Percentiles rank a stretch among this genome's conserved stretches.
Conservation (phyloP, 805 yeast genomes). For the Cyberlindnera japonica region DNA sequence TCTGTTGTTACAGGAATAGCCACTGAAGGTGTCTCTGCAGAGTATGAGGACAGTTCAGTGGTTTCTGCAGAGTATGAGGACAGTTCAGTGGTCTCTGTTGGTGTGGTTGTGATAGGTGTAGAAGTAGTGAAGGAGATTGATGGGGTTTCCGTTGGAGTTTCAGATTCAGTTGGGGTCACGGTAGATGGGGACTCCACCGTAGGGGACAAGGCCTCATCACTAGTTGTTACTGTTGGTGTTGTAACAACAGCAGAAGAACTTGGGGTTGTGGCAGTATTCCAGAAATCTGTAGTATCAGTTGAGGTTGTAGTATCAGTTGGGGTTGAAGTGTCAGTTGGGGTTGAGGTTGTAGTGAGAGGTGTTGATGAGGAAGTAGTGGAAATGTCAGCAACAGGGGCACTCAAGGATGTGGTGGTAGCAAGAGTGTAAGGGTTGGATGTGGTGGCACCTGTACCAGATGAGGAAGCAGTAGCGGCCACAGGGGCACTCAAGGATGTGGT, state of each 20-base stretch:
- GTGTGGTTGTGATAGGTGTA: no score
- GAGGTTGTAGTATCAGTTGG: neutral
- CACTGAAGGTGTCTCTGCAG: no score
- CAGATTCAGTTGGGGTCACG: neutral
- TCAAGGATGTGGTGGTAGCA: conserved; percentile 7
- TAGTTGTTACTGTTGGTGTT: no score
- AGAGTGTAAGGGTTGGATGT: conserved; percentile 10
- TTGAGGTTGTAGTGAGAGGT: conserved; percentile 1
- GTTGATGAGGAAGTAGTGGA: neutral
- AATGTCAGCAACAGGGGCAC: conserved; percentile 10
- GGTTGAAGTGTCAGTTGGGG: neutral
- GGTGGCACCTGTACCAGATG: conserved; percentile 2
- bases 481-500: conserved; percentile 7
- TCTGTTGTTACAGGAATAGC: no score
- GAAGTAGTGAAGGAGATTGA: conserved; percentile 1
- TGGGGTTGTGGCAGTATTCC: conserved; percentile 1
- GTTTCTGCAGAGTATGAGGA: no score
- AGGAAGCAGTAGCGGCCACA: neutral
- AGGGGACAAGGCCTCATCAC: no score
- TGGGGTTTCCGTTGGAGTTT: no score
- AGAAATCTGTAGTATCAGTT: neutral
- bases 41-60: no score
- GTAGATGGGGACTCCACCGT: neutral
- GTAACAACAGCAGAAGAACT: neutral
- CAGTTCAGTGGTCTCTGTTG: no score